phyloP scores from a whole-genome alignment of 139 green algal species.

The Chlorella sp. region DNA sequence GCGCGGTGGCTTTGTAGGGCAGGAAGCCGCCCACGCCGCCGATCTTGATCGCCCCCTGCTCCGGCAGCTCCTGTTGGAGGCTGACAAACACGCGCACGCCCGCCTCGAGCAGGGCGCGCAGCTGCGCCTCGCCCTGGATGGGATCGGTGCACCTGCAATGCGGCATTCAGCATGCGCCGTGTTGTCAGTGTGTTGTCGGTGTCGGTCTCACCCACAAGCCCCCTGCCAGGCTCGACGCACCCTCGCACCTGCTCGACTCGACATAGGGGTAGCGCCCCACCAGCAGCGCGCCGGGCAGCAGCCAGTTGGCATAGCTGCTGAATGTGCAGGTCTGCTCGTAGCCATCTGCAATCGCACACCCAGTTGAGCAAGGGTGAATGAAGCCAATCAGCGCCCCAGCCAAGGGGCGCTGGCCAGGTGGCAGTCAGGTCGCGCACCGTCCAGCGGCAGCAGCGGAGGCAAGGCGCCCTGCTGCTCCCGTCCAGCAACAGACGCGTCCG shows the following conservation, averaged over 20 bases:
- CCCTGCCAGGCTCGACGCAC: neutral
- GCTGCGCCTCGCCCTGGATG: conserved; percentile 64
- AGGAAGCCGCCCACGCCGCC: conserved; percentile 79
- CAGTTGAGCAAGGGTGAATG: too few relatives aligned
- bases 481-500: too few relatives aligned
- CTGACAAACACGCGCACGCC: conserved; percentile 80
- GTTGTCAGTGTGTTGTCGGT: neutral
- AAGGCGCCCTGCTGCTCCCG: too few relatives aligned
- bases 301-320: conserved; percentile 79
- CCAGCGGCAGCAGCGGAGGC: too few relatives aligned
- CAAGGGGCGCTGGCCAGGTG: too few relatives aligned
- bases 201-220: neutral
- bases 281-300: conserved; percentile 78
- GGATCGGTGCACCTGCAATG: conserved; percentile 1
- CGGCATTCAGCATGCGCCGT: neutral
- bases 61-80: conserved; percentile 83
- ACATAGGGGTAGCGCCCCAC: conserved; percentile 85
- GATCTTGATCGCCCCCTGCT: conserved; percentile 72
- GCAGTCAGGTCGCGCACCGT: too few relatives aligned
- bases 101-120: conserved; percentile 62
- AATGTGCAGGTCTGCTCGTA: conserved; percentile 69
- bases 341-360: conserved; percentile 47
- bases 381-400: too few relatives aligned
- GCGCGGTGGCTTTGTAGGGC: conserved; percentile 75
- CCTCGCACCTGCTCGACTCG: conserved; percentile 70